phyloP scores from a whole-genome alignment of 768 basidiomycete species.

The Lactarius psammicola region DNA sequence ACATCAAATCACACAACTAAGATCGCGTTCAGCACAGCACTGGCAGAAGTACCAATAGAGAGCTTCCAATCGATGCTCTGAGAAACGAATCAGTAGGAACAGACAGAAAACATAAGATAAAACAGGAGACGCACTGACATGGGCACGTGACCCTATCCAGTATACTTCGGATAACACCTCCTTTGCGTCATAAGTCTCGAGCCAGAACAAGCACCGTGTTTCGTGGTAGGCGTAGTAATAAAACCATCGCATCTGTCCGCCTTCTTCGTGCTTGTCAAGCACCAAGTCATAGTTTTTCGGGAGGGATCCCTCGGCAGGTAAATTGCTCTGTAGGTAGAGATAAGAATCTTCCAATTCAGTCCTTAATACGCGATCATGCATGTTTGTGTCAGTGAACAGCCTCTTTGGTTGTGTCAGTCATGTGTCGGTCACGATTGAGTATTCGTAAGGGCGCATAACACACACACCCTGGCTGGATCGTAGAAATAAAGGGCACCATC shows the following conservation, averaged over 20 bases:
- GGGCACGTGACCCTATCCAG: not conserved
- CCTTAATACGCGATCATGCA: conserved; percentile 40
- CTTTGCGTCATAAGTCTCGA: conserved; percentile 42
- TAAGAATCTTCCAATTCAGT: conserved; percentile 37
- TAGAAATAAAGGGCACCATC: not conserved
- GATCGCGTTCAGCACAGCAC: not conserved
- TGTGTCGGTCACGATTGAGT: not conserved
- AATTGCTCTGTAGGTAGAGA: not conserved
- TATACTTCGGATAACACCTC: conserved; percentile 31
- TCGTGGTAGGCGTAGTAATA: conserved; percentile 33
- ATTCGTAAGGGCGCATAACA: not conserved
- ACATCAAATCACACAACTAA: conserved; percentile 13
- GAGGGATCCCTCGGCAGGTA: conserved; percentile 19
- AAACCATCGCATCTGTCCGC: conserved; percentile 36
- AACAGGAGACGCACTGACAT: not conserved
- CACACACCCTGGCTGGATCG: conserved; percentile 18
- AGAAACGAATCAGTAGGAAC: not conserved
- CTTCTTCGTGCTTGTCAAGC: conserved; percentile 30
- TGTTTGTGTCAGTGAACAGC: conserved; percentile 52
- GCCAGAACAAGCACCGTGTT: conserved; percentile 40
- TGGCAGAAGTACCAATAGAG: conserved; percentile 32
- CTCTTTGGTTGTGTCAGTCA: conserved; percentile 35
- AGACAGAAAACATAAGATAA: not conserved
- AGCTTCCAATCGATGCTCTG: conserved; percentile 8
- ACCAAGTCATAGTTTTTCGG: not conserved